Evolutionary conservation across 106 monocot genomes (phyloP).

Genomic region (Cymbidium sinense): DNA sequence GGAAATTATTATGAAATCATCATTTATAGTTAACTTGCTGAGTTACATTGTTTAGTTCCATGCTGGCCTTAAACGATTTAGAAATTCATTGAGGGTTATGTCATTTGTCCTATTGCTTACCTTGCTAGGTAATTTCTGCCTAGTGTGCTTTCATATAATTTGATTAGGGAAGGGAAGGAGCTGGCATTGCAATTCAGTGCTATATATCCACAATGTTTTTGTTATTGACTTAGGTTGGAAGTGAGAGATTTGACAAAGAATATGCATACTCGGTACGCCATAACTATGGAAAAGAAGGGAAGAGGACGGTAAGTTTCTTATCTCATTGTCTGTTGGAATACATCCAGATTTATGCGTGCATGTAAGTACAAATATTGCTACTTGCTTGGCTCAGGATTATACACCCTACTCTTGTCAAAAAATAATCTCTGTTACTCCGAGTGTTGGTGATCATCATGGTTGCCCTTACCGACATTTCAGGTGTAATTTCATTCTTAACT

Average conservation of each 20-base stretch:
- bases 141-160: too few species aligned
- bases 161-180: too few species aligned
- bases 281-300: slow-evolving; percentile 98
- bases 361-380: background rate
- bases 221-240: slow-evolving; percentile 51
- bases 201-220: background rate
- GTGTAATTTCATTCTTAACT: slow-evolving; percentile 20
- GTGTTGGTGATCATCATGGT: slow-evolving; percentile 88
- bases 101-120: background rate
- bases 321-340: background rate
- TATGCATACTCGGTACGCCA: slow-evolving; percentile 87
- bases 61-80: background rate
- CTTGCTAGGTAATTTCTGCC: background rate
- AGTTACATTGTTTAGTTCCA: background rate
- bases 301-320: slow-evolving; percentile 54
- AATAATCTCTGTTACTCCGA: slow-evolving; percentile 74
- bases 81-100: background rate
- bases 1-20: background rate
- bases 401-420: slow-evolving; percentile 96
- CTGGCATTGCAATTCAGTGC: too few species aligned
- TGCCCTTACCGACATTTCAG: slow-evolving; percentile 94
- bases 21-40: background rate
- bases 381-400: slow-evolving; percentile 62
- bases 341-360: slow-evolving; percentile 2
- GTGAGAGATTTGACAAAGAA: slow-evolving; percentile 91